Conservation (phyloP, 768 basidiomycete genomes). For the Leucocoprinus birnbaumii region DNA sequence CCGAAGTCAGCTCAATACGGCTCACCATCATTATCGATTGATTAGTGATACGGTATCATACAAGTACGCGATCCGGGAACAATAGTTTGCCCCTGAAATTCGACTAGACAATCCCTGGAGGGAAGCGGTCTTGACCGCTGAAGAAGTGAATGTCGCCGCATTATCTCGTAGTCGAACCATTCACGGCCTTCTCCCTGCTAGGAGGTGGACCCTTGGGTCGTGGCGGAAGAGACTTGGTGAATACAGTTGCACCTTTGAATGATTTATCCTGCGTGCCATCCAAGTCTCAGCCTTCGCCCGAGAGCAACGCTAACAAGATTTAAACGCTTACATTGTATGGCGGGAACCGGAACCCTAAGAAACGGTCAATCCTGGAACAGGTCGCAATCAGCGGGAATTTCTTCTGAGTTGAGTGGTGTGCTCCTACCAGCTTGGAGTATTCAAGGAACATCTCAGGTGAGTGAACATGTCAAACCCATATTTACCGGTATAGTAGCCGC, state of each 20-base stretch:
- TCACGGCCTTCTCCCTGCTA: slow-evolving; percentile 3
- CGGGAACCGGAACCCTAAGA: slow-evolving; percentile 55
- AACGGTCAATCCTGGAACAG: slow-evolving; percentile 44
- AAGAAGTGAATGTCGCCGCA: no score
- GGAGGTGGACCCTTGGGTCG: slow-evolving; percentile 46
- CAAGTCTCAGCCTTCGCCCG: no score
- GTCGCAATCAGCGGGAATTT: background rate
- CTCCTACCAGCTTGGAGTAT: slow-evolving; percentile 56
- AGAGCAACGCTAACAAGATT: no score
- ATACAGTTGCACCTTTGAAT: background rate
- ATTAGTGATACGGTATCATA: no score
- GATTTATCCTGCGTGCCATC: background rate
- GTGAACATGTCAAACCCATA: slow-evolving; percentile 77
- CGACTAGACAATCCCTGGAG: no score
- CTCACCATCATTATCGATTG: no score
- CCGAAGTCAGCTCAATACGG: no score
- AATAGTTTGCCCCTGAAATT: no score
- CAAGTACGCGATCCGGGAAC: no score
- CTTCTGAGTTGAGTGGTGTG: no score
- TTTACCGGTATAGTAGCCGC: slow-evolving; percentile 70
- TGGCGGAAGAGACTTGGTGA: slow-evolving; percentile 30
- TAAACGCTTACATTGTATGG: slow-evolving; percentile 44
- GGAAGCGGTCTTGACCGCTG: no score
- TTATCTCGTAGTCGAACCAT: background rate
- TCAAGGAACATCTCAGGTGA: slow-evolving; percentile 59